Percentiles rank a stretch among this genome's conserved stretches.
phyloP scores from a whole-genome alignment of 1,284 basidiomycete species.

The Malassezia dermatis region DNA sequence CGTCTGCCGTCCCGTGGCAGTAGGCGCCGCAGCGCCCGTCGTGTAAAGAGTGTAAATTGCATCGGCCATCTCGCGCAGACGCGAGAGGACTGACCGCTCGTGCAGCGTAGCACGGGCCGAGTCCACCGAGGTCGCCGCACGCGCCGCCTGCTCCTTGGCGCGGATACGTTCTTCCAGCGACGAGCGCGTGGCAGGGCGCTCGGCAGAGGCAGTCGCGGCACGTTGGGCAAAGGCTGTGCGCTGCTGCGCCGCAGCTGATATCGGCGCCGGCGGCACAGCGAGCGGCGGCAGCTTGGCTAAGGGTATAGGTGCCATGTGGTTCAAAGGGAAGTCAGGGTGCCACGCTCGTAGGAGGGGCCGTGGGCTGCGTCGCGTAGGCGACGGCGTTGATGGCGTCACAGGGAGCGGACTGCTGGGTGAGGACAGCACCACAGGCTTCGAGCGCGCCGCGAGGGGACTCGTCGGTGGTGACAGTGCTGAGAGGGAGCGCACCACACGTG shows the following conservation, averaged over 20 bases:
- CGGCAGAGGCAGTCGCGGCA: neutral
- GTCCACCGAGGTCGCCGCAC: neutral
- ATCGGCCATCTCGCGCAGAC: constrained; percentile 12
- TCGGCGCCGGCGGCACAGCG: neutral
- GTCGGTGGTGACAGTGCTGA: neutral
- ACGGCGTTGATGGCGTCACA: neutral
- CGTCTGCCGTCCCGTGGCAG: neutral
- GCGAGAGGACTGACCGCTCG: constrained; percentile 11
- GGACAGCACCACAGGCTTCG: neutral
- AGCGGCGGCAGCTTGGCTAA: constrained; percentile 9
- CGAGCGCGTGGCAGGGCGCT: neutral
- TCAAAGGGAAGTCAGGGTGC: constrained; percentile 12
- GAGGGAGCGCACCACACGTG: constrained; percentile 1
- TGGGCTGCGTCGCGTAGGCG: neutral
- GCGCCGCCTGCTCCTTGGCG: constrained; percentile 12
- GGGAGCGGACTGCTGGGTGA: neutral
- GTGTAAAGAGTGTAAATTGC: constrained; percentile 7
- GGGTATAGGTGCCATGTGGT: constrained; percentile 1
- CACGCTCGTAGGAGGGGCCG: neutral
- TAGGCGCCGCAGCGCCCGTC: neutral
- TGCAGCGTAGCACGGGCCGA: neutral
- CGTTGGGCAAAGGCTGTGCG: neutral
- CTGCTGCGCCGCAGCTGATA: neutral
- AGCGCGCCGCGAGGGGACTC: neutral
- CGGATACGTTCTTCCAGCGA: constrained; percentile 15